Base-by-base conservation (phyloP, 306 rosid species). In the Medicago lupulina region DNA sequence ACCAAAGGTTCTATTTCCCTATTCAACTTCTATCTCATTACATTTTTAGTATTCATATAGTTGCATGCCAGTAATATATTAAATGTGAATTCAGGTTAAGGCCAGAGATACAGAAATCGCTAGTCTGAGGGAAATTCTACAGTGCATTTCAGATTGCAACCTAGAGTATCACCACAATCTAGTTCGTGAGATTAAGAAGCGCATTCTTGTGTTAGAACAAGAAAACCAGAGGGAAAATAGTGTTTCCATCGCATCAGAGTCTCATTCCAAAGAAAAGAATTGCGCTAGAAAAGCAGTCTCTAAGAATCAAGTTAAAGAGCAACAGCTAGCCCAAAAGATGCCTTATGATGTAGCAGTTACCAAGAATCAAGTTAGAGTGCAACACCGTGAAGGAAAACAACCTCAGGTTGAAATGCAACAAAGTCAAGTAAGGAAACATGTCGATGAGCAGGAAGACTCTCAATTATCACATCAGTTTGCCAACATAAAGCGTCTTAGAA, bases 121-220 rank as follows among this genome's bases (percentile, higher is more conserved):
- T 54, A 82, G 67, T 65, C 81, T 89, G 31, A 18, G 14, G 49
- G 53, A 41, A 3, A 85, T 79, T 38, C 57, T 82, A 19, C 31
- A 61, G 65, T 89, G 89, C 80, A 74, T 89, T 28, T 67, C 73
- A 50, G 90, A 86, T n/a, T 64, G 82, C 82, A 72, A 77, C 12
- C 84, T 86, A 19, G 67, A 76, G 64, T 67, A 83, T 44, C 71
- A 68, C 59, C 70, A 77, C 28, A 23, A 23, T 80, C 78, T 83
- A 23, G 69, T 77, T 17, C 36, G 21, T 4, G 76, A 41, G 71
- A 82, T 89, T 68, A 55, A 71, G 16, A 40, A 17, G 3, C 82
- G 83, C 21, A 80, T 87, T 71, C 16, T 7, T 21, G 38, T 11
- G 49, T 78, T 87, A 19, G 73, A 79, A 73, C 81, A 86, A 25